phyloP scores from a whole-genome alignment of 2,329 filamentous ascomycete species.

The Diaporthe velutina region DNA sequence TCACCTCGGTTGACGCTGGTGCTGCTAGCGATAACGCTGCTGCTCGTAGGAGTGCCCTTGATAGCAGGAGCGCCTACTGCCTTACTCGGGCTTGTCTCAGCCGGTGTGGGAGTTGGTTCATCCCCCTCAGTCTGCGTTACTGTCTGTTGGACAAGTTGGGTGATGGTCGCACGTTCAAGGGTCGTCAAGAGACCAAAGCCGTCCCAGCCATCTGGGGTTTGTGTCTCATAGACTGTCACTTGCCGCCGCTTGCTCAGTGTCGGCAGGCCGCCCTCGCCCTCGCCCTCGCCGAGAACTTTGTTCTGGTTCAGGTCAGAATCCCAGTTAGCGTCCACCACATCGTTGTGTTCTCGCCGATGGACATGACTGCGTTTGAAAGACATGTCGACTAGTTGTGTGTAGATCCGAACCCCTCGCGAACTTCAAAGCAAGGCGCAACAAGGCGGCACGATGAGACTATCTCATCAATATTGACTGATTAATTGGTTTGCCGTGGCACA shows the following conservation, averaged over 20 bases:
- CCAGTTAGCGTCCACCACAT: background rate
- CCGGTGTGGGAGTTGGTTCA: slow-evolving; percentile 44
- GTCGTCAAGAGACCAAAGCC: slow-evolving; percentile 35
- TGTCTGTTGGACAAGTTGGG: background rate
- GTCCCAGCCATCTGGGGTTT: slow-evolving; percentile 42
- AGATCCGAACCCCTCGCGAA: background rate
- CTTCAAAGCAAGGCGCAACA: background rate
- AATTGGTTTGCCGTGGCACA: slow-evolving; percentile 13
- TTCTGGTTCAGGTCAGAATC: background rate
- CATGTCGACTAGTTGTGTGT: slow-evolving; percentile 22
- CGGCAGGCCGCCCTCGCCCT: background rate
- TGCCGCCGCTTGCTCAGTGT: slow-evolving; percentile 22
- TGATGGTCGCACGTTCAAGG: slow-evolving; percentile 24
- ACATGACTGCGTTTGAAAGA: slow-evolving; percentile 35
- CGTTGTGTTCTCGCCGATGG: slow-evolving; percentile 19
- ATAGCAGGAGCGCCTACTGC: slow-evolving; percentile 26
- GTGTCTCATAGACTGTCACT: slow-evolving; percentile 50
- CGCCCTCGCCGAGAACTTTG: background rate
- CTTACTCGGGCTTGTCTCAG: slow-evolving; percentile 40
- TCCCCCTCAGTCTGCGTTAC: slow-evolving; percentile 4
- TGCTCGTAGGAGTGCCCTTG: slow-evolving; percentile 4
- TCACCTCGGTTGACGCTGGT: background rate
- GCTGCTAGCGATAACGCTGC: background rate
- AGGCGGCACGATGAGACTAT: slow-evolving; percentile 21
- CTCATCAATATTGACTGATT: background rate